Evolutionary conservation across 2,329 filamentous ascomycete genomes (phyloP), one percentile per base, ranked within the genome.

Genomic region (Tothia fuscella): DNA sequence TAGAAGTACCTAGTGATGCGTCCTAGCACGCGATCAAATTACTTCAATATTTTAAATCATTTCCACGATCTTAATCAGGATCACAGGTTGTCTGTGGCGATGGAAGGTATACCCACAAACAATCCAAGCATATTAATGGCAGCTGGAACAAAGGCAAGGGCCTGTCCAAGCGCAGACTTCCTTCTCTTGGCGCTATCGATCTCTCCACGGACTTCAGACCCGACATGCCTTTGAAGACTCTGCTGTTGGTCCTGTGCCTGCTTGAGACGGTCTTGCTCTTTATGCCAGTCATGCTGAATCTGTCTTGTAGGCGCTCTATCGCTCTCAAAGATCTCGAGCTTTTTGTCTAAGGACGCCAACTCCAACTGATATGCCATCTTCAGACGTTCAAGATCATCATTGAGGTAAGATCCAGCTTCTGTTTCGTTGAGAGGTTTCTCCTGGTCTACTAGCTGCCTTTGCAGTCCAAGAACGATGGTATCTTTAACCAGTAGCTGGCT

Each of bases 381-480:
- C 26, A 29, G 9, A 29, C 14, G 9, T 9, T 9, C 26, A 29
- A 29, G 26, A 29, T 24, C 16, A 13, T 21, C 35, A 16, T 21
- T 38, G 10, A 38, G 16, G n/a, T 5, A 22, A 9, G 21, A 10
- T 4, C 51, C 51, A 6, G 52, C 52, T n/a, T 28, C 34, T 9
- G 52, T 54, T 25, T 52, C 33, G 6, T 46, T 37, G 6, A 54
- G 40, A 9, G 41, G 42, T 38, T 47, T 47, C 5, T 41, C 42
- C 10, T 50, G 35, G 17, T 51, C 46, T 3, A 51, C 48, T 3
- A 53, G 31, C 30, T 53, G 50, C 24, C 39, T 30, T 38, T 54
- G 52, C 12, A 53, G 49, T 17, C 49, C 46, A 9, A 54, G 41
- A n/a, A 48, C 44, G 17, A 51, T 24, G 12, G 9, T 19, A 14